Evolutionary conservation across 176 grass and related monocot species (phyloP).

Genomic region (Lolium perenne): DNA sequence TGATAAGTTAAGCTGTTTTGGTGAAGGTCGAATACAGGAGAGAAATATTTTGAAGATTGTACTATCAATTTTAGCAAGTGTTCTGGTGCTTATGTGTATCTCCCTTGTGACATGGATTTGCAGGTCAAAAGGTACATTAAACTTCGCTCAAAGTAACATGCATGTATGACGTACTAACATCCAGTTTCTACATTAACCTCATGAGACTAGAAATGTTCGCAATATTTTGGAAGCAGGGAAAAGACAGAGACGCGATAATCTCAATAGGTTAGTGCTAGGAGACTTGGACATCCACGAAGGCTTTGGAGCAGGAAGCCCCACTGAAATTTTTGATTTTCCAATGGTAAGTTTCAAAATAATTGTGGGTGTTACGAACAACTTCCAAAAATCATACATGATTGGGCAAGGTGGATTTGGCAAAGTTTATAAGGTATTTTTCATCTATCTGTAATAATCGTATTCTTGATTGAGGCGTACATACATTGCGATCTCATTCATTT

Average conservation of each 20-base stretch:
- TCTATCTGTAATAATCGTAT: not conserved
- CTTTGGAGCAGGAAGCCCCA: not conserved
- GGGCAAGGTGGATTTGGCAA: conserved; percentile 50
- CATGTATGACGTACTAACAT: not conserved
- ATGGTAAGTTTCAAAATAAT: conserved; percentile 31
- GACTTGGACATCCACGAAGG: not conserved
- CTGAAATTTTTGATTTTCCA: conserved; percentile 31
- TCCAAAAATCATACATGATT: conserved; percentile 25
- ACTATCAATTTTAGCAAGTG: conserved; percentile 1
- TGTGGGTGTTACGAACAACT: conserved; percentile 28
- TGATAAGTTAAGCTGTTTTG: not conserved
- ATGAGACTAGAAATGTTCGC: not conserved
- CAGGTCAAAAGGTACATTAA: conserved; percentile 18
- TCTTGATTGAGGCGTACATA: not conserved
- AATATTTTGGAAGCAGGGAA: not conserved
- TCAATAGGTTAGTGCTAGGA: not conserved
- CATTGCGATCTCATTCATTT: not conserved
- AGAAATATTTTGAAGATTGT: not conserved
- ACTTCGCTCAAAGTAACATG: not conserved
- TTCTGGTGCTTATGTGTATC: not conserved
- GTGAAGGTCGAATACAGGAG: not conserved
- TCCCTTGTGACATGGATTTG: not conserved
- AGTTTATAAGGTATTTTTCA: conserved; percentile 45
- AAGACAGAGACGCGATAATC: not conserved
- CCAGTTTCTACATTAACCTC: not conserved